phyloP scores from a whole-genome alignment of 2,329 filamentous ascomycete species.

The Penicillium janthinellum region DNA sequence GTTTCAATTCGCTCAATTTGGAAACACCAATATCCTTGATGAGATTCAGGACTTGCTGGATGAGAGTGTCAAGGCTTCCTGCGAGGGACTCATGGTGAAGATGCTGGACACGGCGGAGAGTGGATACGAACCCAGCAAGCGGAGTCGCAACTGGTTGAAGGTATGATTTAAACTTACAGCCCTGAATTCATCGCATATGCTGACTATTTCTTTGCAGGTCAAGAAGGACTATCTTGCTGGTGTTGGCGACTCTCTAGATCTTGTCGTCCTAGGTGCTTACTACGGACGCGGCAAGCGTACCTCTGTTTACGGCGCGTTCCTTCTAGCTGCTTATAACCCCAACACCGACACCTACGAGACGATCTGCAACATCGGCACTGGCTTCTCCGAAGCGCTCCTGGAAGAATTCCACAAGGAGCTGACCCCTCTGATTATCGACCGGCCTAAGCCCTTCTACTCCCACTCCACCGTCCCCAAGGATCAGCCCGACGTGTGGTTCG shows the following conservation, averaged over 20 bases:
- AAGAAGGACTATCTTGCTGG: conserved; percentile 98
- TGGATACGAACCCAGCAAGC: conserved; percentile 93
- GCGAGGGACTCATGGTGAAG: conserved; percentile 98
- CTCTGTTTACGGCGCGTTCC: conserved; percentile 91
- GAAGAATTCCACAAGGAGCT: conserved; percentile 80
- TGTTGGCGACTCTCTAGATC: conserved; percentile 91
- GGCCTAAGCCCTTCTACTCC: conserved; percentile 89
- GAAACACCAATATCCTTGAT: conserved; percentile 85
- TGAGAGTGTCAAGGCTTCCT: conserved; percentile 92
- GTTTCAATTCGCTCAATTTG: conserved; percentile 84
- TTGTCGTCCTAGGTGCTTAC: conserved; percentile 94
- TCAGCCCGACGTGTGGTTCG: conserved; percentile 98
- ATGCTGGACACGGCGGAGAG: conserved; percentile 94
- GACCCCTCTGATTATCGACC: conserved; percentile 77
- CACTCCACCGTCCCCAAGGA: conserved; percentile 84
- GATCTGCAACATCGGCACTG: conserved; percentile 97
- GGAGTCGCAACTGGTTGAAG: conserved; percentile 98
- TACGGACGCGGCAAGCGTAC: conserved; percentile 94
- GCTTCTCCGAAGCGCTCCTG: conserved; percentile 93
- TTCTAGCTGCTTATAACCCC: conserved; percentile 90
- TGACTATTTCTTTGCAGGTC: conserved; percentile 56
- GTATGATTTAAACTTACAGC: conserved; percentile 46
- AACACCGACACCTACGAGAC: conserved; percentile 83
- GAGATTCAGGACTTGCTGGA: conserved; percentile 92
- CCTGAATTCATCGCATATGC: background rate